Base-by-base conservation (phyloP, 2,329 filamentous ascomycete genomes). In the Microcyclospora tardicrescens region DNA sequence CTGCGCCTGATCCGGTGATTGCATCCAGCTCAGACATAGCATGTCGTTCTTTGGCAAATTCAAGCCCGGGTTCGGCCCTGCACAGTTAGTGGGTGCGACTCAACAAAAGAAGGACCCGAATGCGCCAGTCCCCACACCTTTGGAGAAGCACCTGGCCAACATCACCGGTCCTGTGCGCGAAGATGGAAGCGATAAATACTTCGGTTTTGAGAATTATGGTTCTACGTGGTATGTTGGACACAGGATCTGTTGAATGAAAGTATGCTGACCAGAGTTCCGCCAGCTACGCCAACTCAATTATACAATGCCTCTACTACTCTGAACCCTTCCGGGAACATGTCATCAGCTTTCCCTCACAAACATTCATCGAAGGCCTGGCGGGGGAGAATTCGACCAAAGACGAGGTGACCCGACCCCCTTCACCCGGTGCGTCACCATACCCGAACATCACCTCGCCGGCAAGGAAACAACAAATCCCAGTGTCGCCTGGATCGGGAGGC, bases 261-360 rank as follows among this genome's bases (percentile, higher is more conserved):
- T 34, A 13, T 19, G 40, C 39, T 44, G 35, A 46, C 39, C 35
- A 41, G 29, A 39, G 28, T 8, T 24, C 38, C 19, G 10, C 14
- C 30, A 96, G 89, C 61, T 98, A 98, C 65, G 94, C 85, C 67
- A 98, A 98, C 64, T 98, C 91, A 11, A 94, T 98, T 55, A 75
- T 98, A 42, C 91, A 98, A 67, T 93, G 86, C 53, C 77, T 98
- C 41, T 98, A 93, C 66, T 94, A 93, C 66, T 95, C 89, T 14
- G 81, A 85, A 33, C 78, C 84, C 27, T 98, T 98, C 62, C 84
- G 91, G 63, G 81, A 95, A 66, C 78, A 89, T 56, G 85, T 98
- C 50, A 78, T 98, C 62, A 87, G 83, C 56, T 98, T 93, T 56
- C 89, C 91, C 3, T 72, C 75, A 28, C 71, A 77, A 44, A 78